phyloP scores from a whole-genome alignment of 192 early-diverging fungal species.

The Bifiguratus adelaidae region DNA sequence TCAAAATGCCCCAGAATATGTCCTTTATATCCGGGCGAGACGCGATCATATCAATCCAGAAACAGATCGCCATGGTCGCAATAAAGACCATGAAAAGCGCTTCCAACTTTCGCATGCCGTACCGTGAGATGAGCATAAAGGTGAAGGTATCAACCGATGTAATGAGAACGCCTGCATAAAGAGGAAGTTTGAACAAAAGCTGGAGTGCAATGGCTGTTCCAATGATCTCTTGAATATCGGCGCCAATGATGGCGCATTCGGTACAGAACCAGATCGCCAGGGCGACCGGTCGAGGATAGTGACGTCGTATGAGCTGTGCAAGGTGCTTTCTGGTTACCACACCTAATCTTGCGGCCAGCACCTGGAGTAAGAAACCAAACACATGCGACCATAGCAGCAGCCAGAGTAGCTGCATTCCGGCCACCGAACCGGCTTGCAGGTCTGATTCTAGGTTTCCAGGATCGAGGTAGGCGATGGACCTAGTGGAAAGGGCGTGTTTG shows the following conservation, averaged over 20 bases:
- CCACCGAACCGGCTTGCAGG: constrained; percentile 56
- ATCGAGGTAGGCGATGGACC: constrained; percentile 58
- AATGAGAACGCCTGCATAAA: constrained; percentile 66
- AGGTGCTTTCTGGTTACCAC: constrained; percentile 55
- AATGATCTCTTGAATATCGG: constrained; percentile 73
- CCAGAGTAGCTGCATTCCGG: constrained; percentile 58
- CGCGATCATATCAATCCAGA: constrained; percentile 54
- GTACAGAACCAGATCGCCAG: constrained; percentile 45
- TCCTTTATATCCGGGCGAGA: constrained; percentile 31
- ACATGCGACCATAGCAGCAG: constrained; percentile 51
- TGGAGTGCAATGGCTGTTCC: constrained; percentile 84
- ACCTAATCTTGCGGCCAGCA: constrained; percentile 45
- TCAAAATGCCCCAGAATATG: constrained; percentile 37
- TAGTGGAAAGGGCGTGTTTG: constrained; percentile 6
- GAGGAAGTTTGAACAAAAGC: constrained; percentile 54
- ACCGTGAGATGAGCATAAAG: constrained; percentile 54
- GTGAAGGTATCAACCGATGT: constrained; percentile 72
- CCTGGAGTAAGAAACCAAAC: constrained; percentile 51
- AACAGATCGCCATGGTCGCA: constrained; percentile 61
- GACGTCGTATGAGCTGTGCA: constrained; percentile 33
- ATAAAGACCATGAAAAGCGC: constrained; percentile 64
- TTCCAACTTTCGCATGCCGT: constrained; percentile 61
- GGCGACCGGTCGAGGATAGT: constrained; percentile 34
- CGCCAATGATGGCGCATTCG: constrained; percentile 58
- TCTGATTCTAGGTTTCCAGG: constrained; percentile 63